Percentiles rank a stretch among this genome's conserved stretches.
Evolutionary conservation across 2,329 filamentous ascomycete species (phyloP).

Genomic region (Xylogone sp.): DNA sequence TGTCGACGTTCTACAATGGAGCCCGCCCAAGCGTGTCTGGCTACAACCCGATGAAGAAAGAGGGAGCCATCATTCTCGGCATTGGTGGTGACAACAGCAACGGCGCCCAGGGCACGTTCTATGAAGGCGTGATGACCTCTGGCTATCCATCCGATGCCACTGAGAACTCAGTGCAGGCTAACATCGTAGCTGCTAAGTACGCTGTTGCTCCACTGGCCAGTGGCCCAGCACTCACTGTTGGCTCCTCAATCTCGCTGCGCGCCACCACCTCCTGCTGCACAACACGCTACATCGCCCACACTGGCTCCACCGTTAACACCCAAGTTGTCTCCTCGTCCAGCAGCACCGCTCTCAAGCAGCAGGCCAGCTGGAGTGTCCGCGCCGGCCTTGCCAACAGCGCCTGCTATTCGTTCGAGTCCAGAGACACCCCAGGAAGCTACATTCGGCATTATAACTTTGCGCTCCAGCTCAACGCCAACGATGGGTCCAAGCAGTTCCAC

Average conservation of each 20-base stretch:
- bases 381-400: conserved; percentile 51
- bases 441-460: conserved; percentile 52
- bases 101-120: conserved; percentile 55
- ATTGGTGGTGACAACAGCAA: conserved; percentile 62
- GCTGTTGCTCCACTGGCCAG: conserved; percentile 42
- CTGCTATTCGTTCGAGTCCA: conserved; percentile 60
- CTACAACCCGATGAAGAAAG: conserved; percentile 60
- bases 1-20: conserved; percentile 58
- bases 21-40: conserved; percentile 45
- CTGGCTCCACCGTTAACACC: conserved; percentile 45
- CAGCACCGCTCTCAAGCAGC: conserved; percentile 43
- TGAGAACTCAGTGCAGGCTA: conserved; percentile 52
- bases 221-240: conserved; percentile 43
- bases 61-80: conserved; percentile 61
- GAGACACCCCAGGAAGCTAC: conserved; percentile 54
- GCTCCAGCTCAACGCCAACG: conserved; percentile 45
- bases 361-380: conserved; percentile 50
- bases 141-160: conserved; percentile 56
- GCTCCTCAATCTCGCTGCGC: conserved; percentile 48
- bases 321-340: conserved; percentile 51
- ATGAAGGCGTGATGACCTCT: conserved; percentile 59
- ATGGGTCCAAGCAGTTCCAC: conserved; percentile 50
- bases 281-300: conserved; percentile 52
- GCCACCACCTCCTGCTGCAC: conserved; percentile 52
- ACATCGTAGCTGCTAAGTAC: conserved; percentile 58